phyloP scores from a whole-genome alignment of 768 basidiomycete genomes.

The Naematelia encephala region DNA sequence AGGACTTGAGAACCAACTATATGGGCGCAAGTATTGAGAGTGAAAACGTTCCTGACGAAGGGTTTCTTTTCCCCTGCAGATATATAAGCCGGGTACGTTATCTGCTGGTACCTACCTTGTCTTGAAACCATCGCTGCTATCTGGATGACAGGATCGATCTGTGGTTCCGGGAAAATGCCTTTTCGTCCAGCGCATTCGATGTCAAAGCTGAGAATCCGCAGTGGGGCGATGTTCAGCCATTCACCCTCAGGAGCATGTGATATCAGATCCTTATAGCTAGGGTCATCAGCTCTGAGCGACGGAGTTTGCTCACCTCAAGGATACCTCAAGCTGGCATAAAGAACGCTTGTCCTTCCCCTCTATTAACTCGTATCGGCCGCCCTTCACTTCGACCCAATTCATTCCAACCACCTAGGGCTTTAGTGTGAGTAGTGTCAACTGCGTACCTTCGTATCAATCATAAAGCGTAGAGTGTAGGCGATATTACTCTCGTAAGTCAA shows the following conservation, averaged over 20 bases:
- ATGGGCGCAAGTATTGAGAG: constrained; percentile 85
- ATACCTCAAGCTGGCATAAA: constrained; percentile 83
- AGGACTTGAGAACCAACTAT: constrained; percentile 98
- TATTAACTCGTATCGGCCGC: constrained; percentile 72
- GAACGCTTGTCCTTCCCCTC: constrained; percentile 63
- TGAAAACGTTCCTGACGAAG: constrained; percentile 94
- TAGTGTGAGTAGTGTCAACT: not conserved
- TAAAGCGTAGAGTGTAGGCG: constrained; percentile 83
- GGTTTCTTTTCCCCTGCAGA: constrained; percentile 77
- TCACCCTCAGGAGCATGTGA: constrained; percentile 87
- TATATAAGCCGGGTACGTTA: constrained; percentile 8
- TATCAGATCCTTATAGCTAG: constrained; percentile 76
- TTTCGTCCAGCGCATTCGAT: constrained; percentile 98
- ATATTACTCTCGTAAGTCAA: constrained; percentile 93
- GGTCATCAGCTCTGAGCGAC: constrained; percentile 1
- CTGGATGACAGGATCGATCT: constrained; percentile 90
- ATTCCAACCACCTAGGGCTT: constrained; percentile 81
- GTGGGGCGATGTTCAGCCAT: constrained; percentile 88
- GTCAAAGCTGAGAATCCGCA: constrained; percentile 94
- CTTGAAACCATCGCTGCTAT: constrained; percentile 99
- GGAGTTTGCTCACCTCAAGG: constrained; percentile 57
- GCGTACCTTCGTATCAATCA: constrained; percentile 90
- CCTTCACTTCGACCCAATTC: constrained; percentile 96
- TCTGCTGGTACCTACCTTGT: constrained; percentile 65
- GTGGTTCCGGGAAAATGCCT: constrained; percentile 92